Conservation (phyloP, 2,329 filamentous ascomycete species). For the Hypoxylon sp. region DNA sequence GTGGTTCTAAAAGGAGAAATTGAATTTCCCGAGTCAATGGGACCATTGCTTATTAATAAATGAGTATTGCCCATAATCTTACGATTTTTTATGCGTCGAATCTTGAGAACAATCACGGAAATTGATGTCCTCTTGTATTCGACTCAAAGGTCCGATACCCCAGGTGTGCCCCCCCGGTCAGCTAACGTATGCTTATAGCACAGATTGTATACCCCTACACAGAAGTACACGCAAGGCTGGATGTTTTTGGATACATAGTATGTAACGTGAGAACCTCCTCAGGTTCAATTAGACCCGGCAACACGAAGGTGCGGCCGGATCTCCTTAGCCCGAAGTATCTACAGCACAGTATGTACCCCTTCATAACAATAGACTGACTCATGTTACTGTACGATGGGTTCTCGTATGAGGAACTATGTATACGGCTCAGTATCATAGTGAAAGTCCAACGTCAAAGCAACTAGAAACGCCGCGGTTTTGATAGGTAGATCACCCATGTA, state of each 20-base stretch:
- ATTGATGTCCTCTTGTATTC: constrained; percentile 26
- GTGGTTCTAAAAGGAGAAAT: constrained; percentile 38
- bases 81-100: constrained; percentile 39
- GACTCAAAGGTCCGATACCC: constrained; percentile 24
- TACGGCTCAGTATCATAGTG: background rate
- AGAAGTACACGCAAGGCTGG: constrained; percentile 6
- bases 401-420: constrained; percentile 13
- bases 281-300: constrained; percentile 21
- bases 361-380: constrained; percentile 10
- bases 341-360: constrained; percentile 20
- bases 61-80: constrained; percentile 33
- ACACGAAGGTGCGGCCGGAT: constrained; percentile 8
- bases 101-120: constrained; percentile 27
- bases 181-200: constrained; percentile 12
- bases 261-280: constrained; percentile 12
- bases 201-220: constrained; percentile 8
- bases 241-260: constrained; percentile 1
- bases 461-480: background rate
- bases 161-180: background rate
- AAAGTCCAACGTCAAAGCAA: constrained; percentile 3
- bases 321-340: constrained; percentile 16
- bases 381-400: background rate
- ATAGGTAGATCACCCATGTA: constrained; percentile 23
- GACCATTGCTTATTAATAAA: constrained; percentile 37
- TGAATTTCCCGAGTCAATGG: constrained; percentile 43